phyloP scores from a whole-genome alignment of 2,329 filamentous ascomycete genomes.

The Pseudocercospora macadamiae region DNA sequence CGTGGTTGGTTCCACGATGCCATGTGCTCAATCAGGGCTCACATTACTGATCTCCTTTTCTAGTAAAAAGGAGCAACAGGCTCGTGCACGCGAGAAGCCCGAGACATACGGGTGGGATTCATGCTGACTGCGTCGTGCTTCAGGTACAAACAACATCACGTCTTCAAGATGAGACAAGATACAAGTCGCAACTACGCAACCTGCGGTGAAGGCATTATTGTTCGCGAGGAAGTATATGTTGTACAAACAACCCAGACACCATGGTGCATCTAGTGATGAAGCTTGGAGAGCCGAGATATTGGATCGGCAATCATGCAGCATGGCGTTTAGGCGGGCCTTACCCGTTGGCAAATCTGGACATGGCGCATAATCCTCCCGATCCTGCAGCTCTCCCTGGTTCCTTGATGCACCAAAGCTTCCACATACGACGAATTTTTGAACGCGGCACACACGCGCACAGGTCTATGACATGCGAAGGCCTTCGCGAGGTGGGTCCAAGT shows the following conservation, averaged over 20 bases:
- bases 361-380: constrained; percentile 4
- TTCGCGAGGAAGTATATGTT: no score
- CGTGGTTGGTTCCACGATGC: not conserved
- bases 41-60: not conserved
- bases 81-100: not conserved
- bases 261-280: not conserved
- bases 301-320: not conserved
- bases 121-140: not conserved
- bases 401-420: not conserved
- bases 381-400: not conserved
- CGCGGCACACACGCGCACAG: not conserved
- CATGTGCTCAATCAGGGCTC: no score
- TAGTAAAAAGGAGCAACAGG: not conserved
- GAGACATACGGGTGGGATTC: not conserved
- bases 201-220: no score
- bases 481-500: not conserved
- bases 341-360: constrained; percentile 1
- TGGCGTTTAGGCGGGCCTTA: not conserved
- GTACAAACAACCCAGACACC: no score
- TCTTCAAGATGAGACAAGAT: no score
- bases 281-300: constrained; percentile 8
- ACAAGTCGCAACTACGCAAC: no score
- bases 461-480: not conserved
- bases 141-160: no score
- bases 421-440: not conserved